Evolutionary conservation across 805 yeast species (phyloP).

Genomic region (Debaryomyces hansenii): DNA sequence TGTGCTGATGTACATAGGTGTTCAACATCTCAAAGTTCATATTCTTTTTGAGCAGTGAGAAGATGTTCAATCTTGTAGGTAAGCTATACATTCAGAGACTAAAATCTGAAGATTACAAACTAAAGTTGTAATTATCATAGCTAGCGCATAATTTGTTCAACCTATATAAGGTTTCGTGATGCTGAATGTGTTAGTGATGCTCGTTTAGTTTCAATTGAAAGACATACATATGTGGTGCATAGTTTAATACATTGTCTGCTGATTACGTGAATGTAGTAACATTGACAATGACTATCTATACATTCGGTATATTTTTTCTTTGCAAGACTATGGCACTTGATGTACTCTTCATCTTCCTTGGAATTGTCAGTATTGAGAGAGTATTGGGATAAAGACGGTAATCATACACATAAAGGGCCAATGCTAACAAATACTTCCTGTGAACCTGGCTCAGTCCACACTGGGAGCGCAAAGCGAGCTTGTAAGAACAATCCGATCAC

Average conservation of each 20-base stretch:
- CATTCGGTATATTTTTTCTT: conserved; percentile 4
- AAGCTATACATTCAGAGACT: too few species aligned
- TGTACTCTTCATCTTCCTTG: conserved; percentile 1
- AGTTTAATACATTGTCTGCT: conserved; percentile 5
- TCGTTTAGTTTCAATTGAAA: not conserved
- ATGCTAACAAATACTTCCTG: not conserved
- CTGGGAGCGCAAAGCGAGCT: too few species aligned
- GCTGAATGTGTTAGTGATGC: conserved; percentile 3
- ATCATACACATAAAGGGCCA: conserved; percentile 11
- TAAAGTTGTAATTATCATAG: not conserved
- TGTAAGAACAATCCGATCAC: too few species aligned
- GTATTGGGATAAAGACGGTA: not conserved
- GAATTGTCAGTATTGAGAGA: not conserved
- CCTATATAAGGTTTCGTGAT: conserved; percentile 7
- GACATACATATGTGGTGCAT: conserved; percentile 8
- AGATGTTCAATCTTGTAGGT: too few species aligned
- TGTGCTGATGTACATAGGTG: too few species aligned
- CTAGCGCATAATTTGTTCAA: not conserved
- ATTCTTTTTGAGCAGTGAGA: too few species aligned
- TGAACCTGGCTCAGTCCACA: not conserved
- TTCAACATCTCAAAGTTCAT: too few species aligned
- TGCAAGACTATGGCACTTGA: conserved; percentile 6
- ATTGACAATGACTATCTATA: conserved; percentile 4
- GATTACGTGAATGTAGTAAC: conserved; percentile 7
- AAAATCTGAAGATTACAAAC: too few species aligned